These are phyloP conservation scores for Apiospora malaysiana DNA, from an alignment of 2,329 filamentous ascomycete genomes.

Conservation along the genomic window DNA sequence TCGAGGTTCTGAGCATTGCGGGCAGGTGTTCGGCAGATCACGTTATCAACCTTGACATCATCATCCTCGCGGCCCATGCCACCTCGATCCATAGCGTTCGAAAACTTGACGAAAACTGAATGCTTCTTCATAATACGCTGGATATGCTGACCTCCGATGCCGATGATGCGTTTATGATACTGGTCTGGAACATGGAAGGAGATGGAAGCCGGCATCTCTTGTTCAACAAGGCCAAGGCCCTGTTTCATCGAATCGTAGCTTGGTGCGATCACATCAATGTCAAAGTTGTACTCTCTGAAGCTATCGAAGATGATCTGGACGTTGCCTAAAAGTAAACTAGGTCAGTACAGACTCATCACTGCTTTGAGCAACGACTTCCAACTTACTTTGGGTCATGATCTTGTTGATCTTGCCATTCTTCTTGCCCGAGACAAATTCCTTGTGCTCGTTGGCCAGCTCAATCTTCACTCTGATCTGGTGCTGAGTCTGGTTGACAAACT, in stretches of 20 bases:
- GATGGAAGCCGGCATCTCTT: conserved; percentile 99
- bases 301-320: conserved; percentile 99
- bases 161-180: conserved; percentile 99
- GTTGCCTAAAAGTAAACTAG: conserved; percentile 60
- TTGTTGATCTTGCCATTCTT: conserved; percentile 99
- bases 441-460: conserved; percentile 98
- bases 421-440: conserved; percentile 98
- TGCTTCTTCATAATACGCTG: conserved; percentile 99
- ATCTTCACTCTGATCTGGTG: conserved; percentile 98
- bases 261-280: conserved; percentile 93
- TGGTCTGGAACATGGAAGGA: conserved; percentile 99
- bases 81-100: conserved; percentile 96
- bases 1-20: conserved; percentile 97
- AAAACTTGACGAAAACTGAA: conserved; percentile 99
- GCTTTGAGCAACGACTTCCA: conserved; percentile 17
- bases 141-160: conserved; percentile 97
- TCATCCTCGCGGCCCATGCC: conserved; percentile 95
- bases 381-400: conserved; percentile 94
- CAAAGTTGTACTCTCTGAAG: conserved; percentile 99
- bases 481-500: conserved; percentile 83
- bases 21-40: conserved; percentile 96
- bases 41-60: conserved; percentile 98
- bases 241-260: conserved; percentile 95
- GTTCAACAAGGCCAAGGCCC: conserved; percentile 89
- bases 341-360: not conserved